phyloP scores from a whole-genome alignment of 768 basidiomycete species.

The Tulasnella sp. region DNA sequence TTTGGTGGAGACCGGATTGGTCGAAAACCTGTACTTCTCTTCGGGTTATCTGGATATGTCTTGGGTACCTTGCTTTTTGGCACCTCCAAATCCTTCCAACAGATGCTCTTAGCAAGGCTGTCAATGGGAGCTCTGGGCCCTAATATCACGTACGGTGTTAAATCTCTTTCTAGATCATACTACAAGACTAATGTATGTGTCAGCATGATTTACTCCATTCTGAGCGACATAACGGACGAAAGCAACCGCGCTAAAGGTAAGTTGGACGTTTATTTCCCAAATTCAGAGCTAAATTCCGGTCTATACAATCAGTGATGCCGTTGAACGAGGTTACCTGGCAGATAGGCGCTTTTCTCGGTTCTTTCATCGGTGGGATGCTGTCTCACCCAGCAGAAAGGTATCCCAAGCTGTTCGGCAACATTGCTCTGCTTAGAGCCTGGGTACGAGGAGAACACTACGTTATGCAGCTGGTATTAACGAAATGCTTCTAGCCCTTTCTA shows the following conservation, averaged over 20 bases:
- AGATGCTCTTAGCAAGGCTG: slow-evolving; percentile 12
- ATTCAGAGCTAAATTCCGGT: not conserved
- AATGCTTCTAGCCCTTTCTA: slow-evolving; percentile 38
- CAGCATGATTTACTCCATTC: slow-evolving; percentile 54
- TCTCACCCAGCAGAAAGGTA: slow-evolving; percentile 60
- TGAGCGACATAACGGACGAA: slow-evolving; percentile 67
- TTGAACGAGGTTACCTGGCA: slow-evolving; percentile 22
- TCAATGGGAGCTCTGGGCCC: slow-evolving; percentile 26
- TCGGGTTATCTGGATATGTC: slow-evolving; percentile 36
- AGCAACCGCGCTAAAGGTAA: slow-evolving; percentile 58
- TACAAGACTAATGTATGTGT: not conserved
- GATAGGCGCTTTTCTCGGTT: slow-evolving; percentile 27
- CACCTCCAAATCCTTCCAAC: slow-evolving; percentile 20
- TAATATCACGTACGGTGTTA: slow-evolving; percentile 20
- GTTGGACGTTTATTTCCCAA: not conserved
- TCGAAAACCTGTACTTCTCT: slow-evolving; percentile 38
- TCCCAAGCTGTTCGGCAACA: slow-evolving; percentile 50
- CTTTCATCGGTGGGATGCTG: slow-evolving; percentile 59
- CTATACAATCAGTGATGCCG: slow-evolving; percentile 1
- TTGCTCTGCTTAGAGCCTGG: slow-evolving; percentile 47
- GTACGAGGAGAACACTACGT: not conserved
- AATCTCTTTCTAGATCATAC: not conserved
- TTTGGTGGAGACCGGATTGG: slow-evolving; percentile 37
- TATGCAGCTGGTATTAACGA: slow-evolving; percentile 3
- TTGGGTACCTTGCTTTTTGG: slow-evolving; percentile 33